phyloP scores from a whole-genome alignment of 1,284 basidiomycete genomes.

The Leucoagaricus sp. region DNA sequence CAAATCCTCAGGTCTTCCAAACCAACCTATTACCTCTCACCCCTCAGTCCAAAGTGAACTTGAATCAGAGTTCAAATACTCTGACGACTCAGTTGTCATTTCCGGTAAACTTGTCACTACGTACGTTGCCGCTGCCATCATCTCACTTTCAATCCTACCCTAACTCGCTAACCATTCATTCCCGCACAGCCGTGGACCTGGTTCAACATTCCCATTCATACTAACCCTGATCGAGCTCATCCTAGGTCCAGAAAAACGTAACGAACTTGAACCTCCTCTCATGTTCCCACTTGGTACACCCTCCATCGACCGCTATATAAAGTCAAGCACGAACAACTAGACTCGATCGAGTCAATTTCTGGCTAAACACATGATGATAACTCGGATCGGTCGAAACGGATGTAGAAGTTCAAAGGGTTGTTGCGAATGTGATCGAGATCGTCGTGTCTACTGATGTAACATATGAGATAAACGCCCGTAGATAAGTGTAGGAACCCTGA shows the following conservation, averaged over 20 bases:
- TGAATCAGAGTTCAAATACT: constrained; percentile 68
- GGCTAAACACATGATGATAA: too few species aligned
- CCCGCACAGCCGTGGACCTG: constrained; percentile 70
- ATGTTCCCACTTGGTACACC: constrained; percentile 67
- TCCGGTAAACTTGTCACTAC: constrained; percentile 79
- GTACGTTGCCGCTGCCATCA: constrained; percentile 36
- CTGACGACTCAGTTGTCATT: constrained; percentile 76
- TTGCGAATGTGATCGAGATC: too few species aligned
- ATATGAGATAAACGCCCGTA: too few species aligned
- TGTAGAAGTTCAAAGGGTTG: too few species aligned
- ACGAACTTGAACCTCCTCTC: constrained; percentile 74
- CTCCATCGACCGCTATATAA: too few species aligned
- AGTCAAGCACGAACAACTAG: neutral
- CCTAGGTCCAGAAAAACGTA: constrained; percentile 64
- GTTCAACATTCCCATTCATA: constrained; percentile 79
- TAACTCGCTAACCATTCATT: neutral
- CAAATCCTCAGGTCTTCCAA: constrained; percentile 61
- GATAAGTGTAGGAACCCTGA: too few species aligned
- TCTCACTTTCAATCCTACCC: neutral
- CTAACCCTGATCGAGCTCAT: constrained; percentile 72
- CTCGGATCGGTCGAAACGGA: too few species aligned
- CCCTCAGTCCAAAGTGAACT: constrained; percentile 72
- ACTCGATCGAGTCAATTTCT: too few species aligned
- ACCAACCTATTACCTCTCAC: constrained; percentile 76
- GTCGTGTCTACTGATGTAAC: too few species aligned